Evolutionary conservation across 1,284 basidiomycete species (phyloP).

Genomic region (Ustilago trichophora): DNA sequence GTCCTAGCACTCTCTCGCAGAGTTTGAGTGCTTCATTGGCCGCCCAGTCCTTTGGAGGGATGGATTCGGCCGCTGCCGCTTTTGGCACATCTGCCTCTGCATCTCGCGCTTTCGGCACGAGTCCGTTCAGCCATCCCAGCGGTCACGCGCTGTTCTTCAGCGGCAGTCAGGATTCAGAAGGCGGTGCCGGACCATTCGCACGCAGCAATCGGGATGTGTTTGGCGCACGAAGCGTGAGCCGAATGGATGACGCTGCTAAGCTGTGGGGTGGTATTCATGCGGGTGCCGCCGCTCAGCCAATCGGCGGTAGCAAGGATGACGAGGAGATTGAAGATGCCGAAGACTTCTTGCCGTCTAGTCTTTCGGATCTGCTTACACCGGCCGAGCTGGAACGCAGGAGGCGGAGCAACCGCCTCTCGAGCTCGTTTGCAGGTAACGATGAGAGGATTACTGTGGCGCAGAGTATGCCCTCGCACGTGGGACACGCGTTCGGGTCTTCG

Average conservation of each 20-base stretch:
- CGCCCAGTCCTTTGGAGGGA: slow-evolving; percentile 21
- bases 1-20: slow-evolving; percentile 30
- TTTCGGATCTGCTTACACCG: slow-evolving; percentile 64
- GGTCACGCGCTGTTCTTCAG: slow-evolving; percentile 60
- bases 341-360: slow-evolving; percentile 63
- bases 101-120: slow-evolving; percentile 58
- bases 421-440: slow-evolving; percentile 32
- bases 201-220: slow-evolving; percentile 32
- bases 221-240: slow-evolving; percentile 38
- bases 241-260: slow-evolving; percentile 35
- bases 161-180: slow-evolving; percentile 52
- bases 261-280: slow-evolving; percentile 31
- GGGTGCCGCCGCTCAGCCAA: not conserved
- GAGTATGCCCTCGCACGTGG: slow-evolving; percentile 53
- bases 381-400: slow-evolving; percentile 61
- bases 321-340: slow-evolving; percentile 69
- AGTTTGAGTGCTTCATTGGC: slow-evolving; percentile 32
- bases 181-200: slow-evolving; percentile 43
- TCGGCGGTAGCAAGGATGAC: slow-evolving; percentile 26
- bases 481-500: slow-evolving; percentile 13
- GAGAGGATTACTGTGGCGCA: slow-evolving; percentile 41
- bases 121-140: slow-evolving; percentile 64
- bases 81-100: slow-evolving; percentile 45
- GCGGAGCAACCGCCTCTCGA: slow-evolving; percentile 36
- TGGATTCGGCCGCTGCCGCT: slow-evolving; percentile 33